Percentiles rank a stretch among this genome's conserved stretches.
Conservation (phyloP, 768 basidiomycete genomes). For the Podaxis sp. region DNA sequence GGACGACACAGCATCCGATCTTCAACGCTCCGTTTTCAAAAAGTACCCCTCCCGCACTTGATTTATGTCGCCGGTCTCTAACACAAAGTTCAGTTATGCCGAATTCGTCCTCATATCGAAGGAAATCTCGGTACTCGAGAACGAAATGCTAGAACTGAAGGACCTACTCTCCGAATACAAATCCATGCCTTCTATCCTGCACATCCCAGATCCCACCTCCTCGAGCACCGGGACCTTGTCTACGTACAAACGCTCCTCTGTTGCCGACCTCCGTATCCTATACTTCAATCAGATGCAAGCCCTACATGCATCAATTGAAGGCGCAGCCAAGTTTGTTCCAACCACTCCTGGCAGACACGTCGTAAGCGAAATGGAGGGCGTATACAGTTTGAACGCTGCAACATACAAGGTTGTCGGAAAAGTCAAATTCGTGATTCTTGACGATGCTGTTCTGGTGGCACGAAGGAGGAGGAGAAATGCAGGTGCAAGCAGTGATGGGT, state of each 20-base stretch:
- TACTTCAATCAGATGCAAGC: conserved; percentile 95
- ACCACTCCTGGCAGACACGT: conserved; percentile 90
- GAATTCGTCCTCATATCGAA: conserved; percentile 97
- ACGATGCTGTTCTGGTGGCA: conserved; percentile 89
- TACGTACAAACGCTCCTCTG: conserved; percentile 73
- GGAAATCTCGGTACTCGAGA: conserved; percentile 94
- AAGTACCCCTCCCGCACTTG: conserved; percentile 51
- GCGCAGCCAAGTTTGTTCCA: conserved; percentile 93
- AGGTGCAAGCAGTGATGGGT: conserved; percentile 37
- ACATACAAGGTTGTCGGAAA: conserved; percentile 91
- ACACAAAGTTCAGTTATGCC: conserved; percentile 65
- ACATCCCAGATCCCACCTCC: conserved; percentile 80
- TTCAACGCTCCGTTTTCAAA: conserved; percentile 94
- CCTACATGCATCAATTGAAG: conserved; percentile 87
- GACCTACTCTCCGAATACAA: conserved; percentile 95
- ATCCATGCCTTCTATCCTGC: conserved; percentile 88
- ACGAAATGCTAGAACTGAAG: conserved; percentile 96
- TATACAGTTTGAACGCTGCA: conserved; percentile 85
- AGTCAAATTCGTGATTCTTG: conserved; percentile 87
- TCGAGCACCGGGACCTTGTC: conserved; percentile 44
- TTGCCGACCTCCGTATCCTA: conserved; percentile 92
- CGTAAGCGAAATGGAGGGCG: conserved; percentile 79
- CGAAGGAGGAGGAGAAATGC: conserved; percentile 68
- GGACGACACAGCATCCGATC: conserved; percentile 70
- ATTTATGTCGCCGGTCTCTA: neutral